Conservation (phyloP, 805 yeast species). For the Zygosaccharomyces rouxii region DNA sequence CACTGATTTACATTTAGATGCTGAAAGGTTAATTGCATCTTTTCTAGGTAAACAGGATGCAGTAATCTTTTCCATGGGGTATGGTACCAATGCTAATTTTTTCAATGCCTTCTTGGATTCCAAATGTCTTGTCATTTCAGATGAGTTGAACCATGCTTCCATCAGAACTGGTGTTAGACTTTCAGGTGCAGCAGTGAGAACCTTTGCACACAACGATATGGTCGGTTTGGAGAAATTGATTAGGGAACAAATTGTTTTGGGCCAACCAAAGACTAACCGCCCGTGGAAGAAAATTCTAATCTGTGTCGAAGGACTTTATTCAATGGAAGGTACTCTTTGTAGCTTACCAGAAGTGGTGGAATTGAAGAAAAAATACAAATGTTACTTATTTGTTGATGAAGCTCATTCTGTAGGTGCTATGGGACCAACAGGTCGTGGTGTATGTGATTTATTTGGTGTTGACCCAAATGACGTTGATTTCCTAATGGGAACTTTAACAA, state of each 20-base stretch:
- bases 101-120: constrained; percentile 80
- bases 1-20: constrained; percentile 62
- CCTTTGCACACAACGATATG: constrained; percentile 91
- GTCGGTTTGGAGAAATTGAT: constrained; percentile 66
- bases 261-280: constrained; percentile 91
- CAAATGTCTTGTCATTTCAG: constrained; percentile 87
- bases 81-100: constrained; percentile 88
- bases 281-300: constrained; percentile 89
- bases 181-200: constrained; percentile 89
- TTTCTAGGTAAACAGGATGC: constrained; percentile 91
- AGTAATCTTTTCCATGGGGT: constrained; percentile 86
- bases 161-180: constrained; percentile 91
- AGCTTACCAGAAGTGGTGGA: constrained; percentile 72
- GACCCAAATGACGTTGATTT: constrained; percentile 74
- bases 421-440: constrained; percentile 91
- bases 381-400: constrained; percentile 89
- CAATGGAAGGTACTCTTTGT: constrained; percentile 90
- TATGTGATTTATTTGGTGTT: constrained; percentile 87
- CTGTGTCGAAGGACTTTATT: constrained; percentile 87
- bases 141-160: constrained; percentile 92
- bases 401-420: constrained; percentile 99
- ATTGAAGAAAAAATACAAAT: constrained; percentile 77
- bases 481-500: constrained; percentile 96
- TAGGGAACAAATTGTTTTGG: constrained; percentile 83
- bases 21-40: constrained; percentile 74